A percentile compares a stretch with the other conserved stretches of the same genome.
These are phyloP conservation scores for Brassica nigra DNA, from an alignment of 345 rosid species.

Conservation along the genomic window DNA sequence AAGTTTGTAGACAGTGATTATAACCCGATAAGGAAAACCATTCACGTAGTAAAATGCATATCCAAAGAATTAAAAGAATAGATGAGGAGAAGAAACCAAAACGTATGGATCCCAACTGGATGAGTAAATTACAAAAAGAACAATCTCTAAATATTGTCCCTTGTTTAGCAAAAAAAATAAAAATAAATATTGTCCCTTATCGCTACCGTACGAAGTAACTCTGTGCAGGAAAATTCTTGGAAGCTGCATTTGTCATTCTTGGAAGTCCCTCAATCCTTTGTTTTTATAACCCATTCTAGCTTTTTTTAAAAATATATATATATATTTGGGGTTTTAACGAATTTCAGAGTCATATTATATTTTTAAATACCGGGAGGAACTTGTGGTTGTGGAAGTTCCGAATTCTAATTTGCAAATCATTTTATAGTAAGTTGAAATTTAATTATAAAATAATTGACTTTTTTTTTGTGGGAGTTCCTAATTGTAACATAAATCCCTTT, in stretches of 20 bases:
- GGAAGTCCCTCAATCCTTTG: not conserved
- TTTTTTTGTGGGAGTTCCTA: too few relatives aligned
- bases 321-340: not conserved
- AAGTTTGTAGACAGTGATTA: not conserved
- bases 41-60: not conserved
- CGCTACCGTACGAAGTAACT: not conserved
- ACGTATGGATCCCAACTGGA: not conserved
- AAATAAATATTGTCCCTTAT: not conserved
- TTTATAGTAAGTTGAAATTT: too few relatives aligned
- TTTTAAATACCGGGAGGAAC: too few relatives aligned
- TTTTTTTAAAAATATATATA: too few relatives aligned
- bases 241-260: not conserved
- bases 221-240: not conserved
- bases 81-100: not conserved
- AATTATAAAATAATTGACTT: too few relatives aligned
- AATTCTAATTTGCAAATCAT: too few relatives aligned
- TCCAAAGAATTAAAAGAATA: not conserved
- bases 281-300: not conserved
- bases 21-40: not conserved
- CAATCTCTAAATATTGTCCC: not conserved
- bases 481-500: too few relatives aligned
- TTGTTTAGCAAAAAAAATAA: not conserved
- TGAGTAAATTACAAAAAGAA: not conserved
- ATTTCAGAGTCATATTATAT: too few relatives aligned
- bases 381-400: too few relatives aligned